Conservation (phyloP, 768 basidiomycete species). For the Kwoniella europaea region DNA sequence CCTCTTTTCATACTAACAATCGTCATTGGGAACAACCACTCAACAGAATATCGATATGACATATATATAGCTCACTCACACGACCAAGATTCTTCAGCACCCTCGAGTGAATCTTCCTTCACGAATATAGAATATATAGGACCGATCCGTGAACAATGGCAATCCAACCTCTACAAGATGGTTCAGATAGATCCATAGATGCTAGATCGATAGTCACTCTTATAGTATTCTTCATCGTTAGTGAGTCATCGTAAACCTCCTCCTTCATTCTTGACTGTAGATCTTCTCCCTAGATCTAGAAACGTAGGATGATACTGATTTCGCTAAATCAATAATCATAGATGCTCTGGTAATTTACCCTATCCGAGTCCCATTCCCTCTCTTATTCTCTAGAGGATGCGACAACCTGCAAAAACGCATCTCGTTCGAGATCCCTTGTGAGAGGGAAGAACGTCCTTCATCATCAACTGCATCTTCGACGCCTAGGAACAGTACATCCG, state of each 20-base stretch:
- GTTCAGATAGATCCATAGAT: constrained; percentile 41
- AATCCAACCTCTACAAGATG: constrained; percentile 19
- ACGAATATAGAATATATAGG: too few relatives aligned
- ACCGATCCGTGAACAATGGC: neutral
- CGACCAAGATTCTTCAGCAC: too few relatives aligned
- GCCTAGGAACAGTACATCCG: neutral
- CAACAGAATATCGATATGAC: too few relatives aligned
- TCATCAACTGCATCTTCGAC: neutral
- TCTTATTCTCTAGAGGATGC: constrained; percentile 24
- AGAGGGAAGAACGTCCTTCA: neutral
- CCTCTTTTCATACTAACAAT: too few relatives aligned
- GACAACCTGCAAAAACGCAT: constrained; percentile 3
- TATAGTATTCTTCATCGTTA: constrained; percentile 58
- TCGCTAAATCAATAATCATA: neutral
- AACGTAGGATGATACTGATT: too few relatives aligned
- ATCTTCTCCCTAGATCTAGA: too few relatives aligned
- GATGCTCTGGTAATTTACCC: constrained; percentile 59
- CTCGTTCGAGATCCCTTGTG: neutral
- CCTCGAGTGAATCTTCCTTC: neutral
- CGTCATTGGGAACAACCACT: too few relatives aligned
- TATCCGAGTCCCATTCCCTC: constrained; percentile 52
- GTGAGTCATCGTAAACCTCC: constrained; percentile 43
- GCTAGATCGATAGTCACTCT: constrained; percentile 58
- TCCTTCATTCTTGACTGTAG: neutral
- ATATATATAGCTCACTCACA: too few relatives aligned